Base-by-base conservation (phyloP, 2,329 filamentous ascomycete species). In the Corinectria fuckeliana region DNA sequence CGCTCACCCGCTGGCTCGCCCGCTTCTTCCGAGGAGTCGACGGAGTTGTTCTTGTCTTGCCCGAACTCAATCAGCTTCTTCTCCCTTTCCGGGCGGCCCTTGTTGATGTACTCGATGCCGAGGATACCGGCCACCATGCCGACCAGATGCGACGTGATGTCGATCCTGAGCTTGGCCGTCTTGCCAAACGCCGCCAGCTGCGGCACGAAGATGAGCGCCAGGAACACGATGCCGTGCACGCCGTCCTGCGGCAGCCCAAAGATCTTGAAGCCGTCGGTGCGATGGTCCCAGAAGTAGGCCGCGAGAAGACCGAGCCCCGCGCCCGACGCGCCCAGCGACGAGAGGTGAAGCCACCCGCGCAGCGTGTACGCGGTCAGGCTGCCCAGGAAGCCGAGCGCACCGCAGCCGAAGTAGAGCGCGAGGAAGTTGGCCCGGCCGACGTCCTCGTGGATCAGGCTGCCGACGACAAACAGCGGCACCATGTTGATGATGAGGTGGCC, bases 371-470 rank as follows among this genome's bases (percentile, higher is more conserved):
- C 74, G 25, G 77, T 68, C 58, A 92, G 77, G 42, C 85, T 86
- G n/a, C 80, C 77, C 60, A 88, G 81, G 59, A 85, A 86, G 8
- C 85, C 86, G 2, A 86, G 41, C 1, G 81, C 78, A 51, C 88
- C 89, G 6, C 82, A 81, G 7, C 81, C 77, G 28, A 90, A 63
- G 73, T 89, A 91, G 28, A 91, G 76, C n/a, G 88, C 83, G 18
- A 92, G 76, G 75, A 92, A 92, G 55, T 85, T 81, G 13, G 84
- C 88, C 10, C 90, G 82, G 10, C 88, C 90, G 23, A 92, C 77
- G 66, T 92, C 88, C 61, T 91, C 87, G 75, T 91, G 88, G 30
- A 92, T 78, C 1, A 82, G 80, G 9, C 83, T 83, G 21, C 90
- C 91, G 16, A 92, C 80, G 69, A 91, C 78, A 79, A 82, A 88